Evolutionary conservation across 1,284 basidiomycete genomes (phyloP).

Genomic region (Cryptococcus floricola): DNA sequence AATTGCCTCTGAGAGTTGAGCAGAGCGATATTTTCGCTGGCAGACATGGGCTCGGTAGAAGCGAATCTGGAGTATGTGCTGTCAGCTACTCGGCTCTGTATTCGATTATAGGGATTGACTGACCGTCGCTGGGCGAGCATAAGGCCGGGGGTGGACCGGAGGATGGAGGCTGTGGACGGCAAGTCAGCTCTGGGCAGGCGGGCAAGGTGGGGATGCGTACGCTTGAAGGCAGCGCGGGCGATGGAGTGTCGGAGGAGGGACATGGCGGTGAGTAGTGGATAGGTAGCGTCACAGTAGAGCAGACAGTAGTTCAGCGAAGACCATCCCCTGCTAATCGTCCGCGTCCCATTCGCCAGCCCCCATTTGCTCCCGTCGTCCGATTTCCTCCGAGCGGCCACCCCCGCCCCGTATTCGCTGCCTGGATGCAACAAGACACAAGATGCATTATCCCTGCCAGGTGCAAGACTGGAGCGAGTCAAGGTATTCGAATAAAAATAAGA

Average conservation of each 20-base stretch:
- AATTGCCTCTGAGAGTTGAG: slow-evolving; percentile 80
- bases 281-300: no score
- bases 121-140: slow-evolving; percentile 24
- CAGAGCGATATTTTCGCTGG: slow-evolving; percentile 48
- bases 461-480: neutral
- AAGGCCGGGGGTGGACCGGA: slow-evolving; percentile 20
- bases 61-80: slow-evolving; percentile 11
- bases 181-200: slow-evolving; percentile 3
- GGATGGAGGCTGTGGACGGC: slow-evolving; percentile 16
- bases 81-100: neutral
- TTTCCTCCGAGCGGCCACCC: no score
- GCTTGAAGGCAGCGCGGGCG: slow-evolving; percentile 8
- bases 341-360: neutral
- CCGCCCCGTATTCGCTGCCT: no score
- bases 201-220: neutral
- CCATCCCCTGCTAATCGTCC: neutral
- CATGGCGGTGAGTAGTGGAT: slow-evolving; percentile 5
- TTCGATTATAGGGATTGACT: neutral
- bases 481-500: neutral
- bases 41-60: slow-evolving; percentile 34
- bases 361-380: neutral
- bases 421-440: neutral
- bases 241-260: slow-evolving; percentile 11
- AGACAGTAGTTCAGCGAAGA: no score
- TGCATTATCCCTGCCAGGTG: neutral